phyloP scores from a whole-genome alignment of 352 stramenopile species.

The Globisporangium sylvaticum region DNA sequence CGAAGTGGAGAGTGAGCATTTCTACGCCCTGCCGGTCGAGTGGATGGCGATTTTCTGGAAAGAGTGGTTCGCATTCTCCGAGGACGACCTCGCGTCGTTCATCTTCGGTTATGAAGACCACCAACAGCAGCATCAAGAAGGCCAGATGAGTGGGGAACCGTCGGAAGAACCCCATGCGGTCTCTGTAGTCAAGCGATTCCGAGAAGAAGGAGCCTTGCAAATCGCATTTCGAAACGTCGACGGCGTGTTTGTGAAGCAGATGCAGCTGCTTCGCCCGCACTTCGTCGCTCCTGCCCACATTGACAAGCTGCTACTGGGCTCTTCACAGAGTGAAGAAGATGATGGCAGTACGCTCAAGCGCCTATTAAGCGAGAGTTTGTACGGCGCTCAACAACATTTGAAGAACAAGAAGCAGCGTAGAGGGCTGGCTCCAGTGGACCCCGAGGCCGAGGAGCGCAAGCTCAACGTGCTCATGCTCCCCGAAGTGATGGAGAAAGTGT shows the following conservation, averaged over 20 bases:
- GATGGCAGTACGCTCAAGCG: neutral
- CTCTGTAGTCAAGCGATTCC: neutral
- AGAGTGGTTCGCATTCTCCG: slow-evolving; percentile 39
- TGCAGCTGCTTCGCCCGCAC: slow-evolving; percentile 25
- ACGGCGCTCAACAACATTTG: neutral
- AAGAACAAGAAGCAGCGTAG: slow-evolving; percentile 19
- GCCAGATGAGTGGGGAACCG: neutral
- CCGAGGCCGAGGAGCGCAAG: slow-evolving; percentile 34
- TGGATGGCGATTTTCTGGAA: slow-evolving; percentile 56
- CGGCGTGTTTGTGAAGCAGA: slow-evolving; percentile 23
- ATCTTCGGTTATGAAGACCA: slow-evolving; percentile 21
- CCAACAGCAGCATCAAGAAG: slow-evolving; percentile 12
- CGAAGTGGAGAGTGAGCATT: slow-evolving; percentile 35
- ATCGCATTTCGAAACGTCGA: slow-evolving; percentile 11
- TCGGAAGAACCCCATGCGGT: neutral
- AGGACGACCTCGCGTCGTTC: slow-evolving; percentile 41
- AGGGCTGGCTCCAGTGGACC: slow-evolving; percentile 12
- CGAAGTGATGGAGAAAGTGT: slow-evolving; percentile 66
- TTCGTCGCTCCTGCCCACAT: slow-evolving; percentile 16
- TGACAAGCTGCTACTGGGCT: neutral
- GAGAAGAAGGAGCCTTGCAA: neutral
- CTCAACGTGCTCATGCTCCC: slow-evolving; percentile 52
- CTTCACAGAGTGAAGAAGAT: neutral
- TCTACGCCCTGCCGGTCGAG: slow-evolving; percentile 42
- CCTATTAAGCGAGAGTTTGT: neutral